phyloP scores from a whole-genome alignment of 352 stramenopile species.

The Globisporangium recalcitrans region DNA sequence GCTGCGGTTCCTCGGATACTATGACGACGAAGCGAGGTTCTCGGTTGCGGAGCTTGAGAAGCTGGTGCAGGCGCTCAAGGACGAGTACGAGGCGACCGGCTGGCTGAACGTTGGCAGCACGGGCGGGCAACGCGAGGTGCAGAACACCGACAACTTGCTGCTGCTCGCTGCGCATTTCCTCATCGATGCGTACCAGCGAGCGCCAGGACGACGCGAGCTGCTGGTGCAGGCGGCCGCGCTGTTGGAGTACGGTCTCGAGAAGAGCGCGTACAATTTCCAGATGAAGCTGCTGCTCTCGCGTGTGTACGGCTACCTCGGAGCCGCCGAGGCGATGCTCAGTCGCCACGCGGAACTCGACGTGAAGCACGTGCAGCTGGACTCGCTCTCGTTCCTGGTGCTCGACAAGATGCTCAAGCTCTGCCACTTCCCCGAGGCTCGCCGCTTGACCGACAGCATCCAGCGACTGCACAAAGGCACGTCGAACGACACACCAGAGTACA shows the following conservation, averaged over 20 bases:
- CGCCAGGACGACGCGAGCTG: conserved; percentile 24
- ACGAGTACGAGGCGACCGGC: conserved; percentile 60
- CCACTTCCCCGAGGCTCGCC: conserved; percentile 46
- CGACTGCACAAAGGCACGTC: conserved; percentile 47
- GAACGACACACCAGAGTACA: conserved; percentile 78
- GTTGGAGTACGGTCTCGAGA: conserved; percentile 68
- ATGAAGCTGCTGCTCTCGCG: conserved; percentile 85
- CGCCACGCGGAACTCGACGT: conserved; percentile 75
- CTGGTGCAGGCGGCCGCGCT: conserved; percentile 52
- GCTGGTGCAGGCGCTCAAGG: conserved; percentile 43
- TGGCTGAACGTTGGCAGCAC: conserved; percentile 71
- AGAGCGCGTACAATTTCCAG: conserved; percentile 87
- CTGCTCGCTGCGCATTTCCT: conserved; percentile 68
- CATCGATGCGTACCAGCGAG: conserved; percentile 61
- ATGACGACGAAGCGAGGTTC: conserved; percentile 20
- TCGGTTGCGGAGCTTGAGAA: conserved; percentile 28
- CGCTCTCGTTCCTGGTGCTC: conserved; percentile 77
- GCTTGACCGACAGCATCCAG: conserved; percentile 43
- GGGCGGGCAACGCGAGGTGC: conserved; percentile 77
- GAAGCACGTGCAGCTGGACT: conserved; percentile 85
- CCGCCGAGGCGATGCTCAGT: conserved; percentile 51
- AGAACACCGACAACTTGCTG: conserved; percentile 79
- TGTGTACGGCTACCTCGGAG: conserved; percentile 73
- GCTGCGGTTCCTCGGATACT: conserved; percentile 66
- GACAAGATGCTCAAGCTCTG: conserved; percentile 73